A percentile compares a stretch with the other conserved stretches of the same genome.
Evolutionary conservation across 1,139 yeast species (phyloP).

Genomic region (Pichia sp.): DNA sequence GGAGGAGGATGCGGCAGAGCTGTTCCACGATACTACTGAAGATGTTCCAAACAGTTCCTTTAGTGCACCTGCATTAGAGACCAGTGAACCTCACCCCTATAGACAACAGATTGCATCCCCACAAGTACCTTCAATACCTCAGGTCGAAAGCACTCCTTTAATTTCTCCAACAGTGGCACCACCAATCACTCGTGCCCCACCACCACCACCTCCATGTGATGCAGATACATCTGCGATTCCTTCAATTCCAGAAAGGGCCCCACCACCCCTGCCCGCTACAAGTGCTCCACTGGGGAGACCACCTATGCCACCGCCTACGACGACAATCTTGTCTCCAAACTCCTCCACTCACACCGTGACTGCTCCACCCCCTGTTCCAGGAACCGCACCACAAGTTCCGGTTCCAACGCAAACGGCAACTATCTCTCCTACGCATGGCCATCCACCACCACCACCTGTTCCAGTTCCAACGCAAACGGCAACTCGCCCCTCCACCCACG

Average conservation of each 20-base stretch:
- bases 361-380: constrained; percentile 16
- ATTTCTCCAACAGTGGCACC: neutral
- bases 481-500: constrained; percentile 10
- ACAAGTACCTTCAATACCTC: constrained; percentile 2
- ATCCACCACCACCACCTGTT: constrained; percentile 14
- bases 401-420: constrained; percentile 21
- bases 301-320: constrained; percentile 13
- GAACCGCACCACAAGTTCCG: constrained; percentile 12
- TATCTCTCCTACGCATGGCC: constrained; percentile 10
- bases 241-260: constrained; percentile 10
- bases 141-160: too few relatives aligned
- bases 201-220: neutral
- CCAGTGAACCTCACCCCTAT: constrained; percentile 4
- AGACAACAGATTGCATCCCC: constrained; percentile 4
- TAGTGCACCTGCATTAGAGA: too few relatives aligned
- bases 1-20: too few relatives aligned
- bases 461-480: constrained; percentile 21
- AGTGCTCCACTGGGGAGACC: constrained; percentile 11
- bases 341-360: constrained; percentile 17
- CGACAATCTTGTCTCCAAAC: constrained; percentile 13
- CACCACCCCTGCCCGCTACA: constrained; percentile 13
- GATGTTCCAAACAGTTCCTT: too few relatives aligned
- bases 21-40: too few relatives aligned
- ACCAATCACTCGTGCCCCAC: neutral
- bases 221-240: constrained; percentile 1